Base-by-base conservation (phyloP, 2,329 filamentous ascomycete genomes). In the Alternaria sp. region DNA sequence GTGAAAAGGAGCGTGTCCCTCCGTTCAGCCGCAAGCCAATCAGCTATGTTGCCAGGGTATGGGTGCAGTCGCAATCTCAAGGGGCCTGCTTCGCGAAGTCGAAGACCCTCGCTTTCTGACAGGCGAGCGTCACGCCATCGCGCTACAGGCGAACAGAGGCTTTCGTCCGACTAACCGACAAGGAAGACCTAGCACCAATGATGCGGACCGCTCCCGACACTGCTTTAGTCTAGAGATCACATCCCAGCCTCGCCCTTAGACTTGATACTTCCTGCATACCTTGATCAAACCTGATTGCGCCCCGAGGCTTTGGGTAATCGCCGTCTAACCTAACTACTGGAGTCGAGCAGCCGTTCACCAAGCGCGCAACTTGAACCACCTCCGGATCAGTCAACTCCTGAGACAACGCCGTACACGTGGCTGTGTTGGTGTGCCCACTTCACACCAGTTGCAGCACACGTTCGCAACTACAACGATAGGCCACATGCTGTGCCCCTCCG, bases 181-280 rank as follows among this genome's bases (percentile, higher is more conserved):
- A 17, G 9, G 13, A 36, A 44, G n/a, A 50, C 19, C 46, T 58
- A 30, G 40, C 55, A 8, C 23, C 11, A 11, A 26, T 44, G 23
- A n/a, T 58, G 32, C 55, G 55, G 55, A 58, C 55, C 45, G 55
- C 55, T 58, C 46, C 55, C 45, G 30, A 13, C 30, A 58, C 55
- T 51, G 55, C 7, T 40, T 50, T 58, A 44, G 55, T 46, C 13
- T 13, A 9, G 1, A 32, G 44, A 56, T 50, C 55, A 28, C 23
- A 46, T 50, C 50, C 23, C 30, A 30, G 45, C n/a, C 8, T 51
- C 32, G 46, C 21, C 10, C n/a, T 11, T 13, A 30, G 25, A 19
- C 15, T 28, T 4, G 36, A 7, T 52, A 25, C 49, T 52, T 11
- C 46, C n/a, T 47, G 26, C 43, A 13, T 45, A 23, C 23, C 23